Evolutionary conservation across 2,329 filamentous ascomycete genomes (phyloP).

Genomic region (Pestalotiopsis sp.): DNA sequence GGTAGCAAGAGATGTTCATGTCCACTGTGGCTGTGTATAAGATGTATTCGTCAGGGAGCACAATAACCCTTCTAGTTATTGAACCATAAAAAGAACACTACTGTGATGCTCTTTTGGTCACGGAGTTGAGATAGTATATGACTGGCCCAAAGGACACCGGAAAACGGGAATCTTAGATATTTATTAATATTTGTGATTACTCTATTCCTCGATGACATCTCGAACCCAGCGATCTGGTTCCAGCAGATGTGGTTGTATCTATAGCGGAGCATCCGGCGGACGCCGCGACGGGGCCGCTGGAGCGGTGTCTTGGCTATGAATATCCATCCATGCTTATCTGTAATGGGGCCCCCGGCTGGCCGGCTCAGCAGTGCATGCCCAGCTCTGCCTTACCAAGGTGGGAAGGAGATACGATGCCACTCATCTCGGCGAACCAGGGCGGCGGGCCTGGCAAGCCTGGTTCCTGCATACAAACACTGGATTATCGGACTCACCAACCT

Average conservation of each 20-base stretch:
- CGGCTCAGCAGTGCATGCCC: neutral
- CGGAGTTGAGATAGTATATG: too few relatives aligned
- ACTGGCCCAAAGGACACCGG: too few relatives aligned
- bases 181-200: too few relatives aligned
- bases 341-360: neutral
- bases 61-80: too few relatives aligned
- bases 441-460: neutral
- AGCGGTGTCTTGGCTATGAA: neutral
- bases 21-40: too few relatives aligned
- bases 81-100: too few relatives aligned
- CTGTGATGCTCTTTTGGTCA: too few relatives aligned
- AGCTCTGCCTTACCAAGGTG: neutral
- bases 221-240: conserved; percentile 1
- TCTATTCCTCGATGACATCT: neutral
- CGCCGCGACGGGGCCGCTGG: neutral
- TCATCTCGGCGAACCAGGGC: neutral
- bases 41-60: too few relatives aligned
- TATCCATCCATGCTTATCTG: conserved; percentile 3
- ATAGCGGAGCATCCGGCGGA: neutral
- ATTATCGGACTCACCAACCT: neutral
- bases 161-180: too few relatives aligned
- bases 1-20: too few relatives aligned
- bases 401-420: conserved; percentile 8
- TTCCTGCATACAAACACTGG: conserved; percentile 9
- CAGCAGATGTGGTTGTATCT: neutral